A percentile compares a stretch with the other conserved stretches of the same genome.
phyloP scores from a whole-genome alignment of 1,284 basidiomycete genomes.

The Coniophora puteana region DNA sequence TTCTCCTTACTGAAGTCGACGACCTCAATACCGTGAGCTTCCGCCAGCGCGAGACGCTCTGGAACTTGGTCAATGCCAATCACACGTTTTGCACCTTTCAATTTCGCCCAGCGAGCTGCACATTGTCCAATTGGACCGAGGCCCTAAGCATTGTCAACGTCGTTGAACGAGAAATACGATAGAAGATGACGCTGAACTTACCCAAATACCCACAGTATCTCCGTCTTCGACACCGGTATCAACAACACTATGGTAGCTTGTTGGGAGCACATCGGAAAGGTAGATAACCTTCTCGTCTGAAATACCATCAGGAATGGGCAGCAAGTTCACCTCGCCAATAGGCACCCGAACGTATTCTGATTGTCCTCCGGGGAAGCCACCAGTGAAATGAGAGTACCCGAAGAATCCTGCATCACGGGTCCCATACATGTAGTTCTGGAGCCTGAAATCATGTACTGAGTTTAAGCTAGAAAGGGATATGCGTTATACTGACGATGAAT shows the following conservation, averaged over 20 bases:
- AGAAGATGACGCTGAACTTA: conserved; percentile 19
- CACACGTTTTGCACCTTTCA: conserved; percentile 70
- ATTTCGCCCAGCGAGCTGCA: conserved; percentile 55
- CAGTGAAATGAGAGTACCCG: conserved; percentile 71
- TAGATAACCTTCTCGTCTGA: conserved; percentile 63
- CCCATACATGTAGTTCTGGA: conserved; percentile 68
- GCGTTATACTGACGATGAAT: conserved; percentile 46
- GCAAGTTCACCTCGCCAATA: conserved; percentile 66
- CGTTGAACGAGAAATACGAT: neutral
- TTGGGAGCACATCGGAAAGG: conserved; percentile 70
- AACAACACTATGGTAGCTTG: conserved; percentile 70
- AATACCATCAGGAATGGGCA: conserved; percentile 65
- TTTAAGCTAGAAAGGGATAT: neutral
- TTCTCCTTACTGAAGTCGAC: conserved; percentile 60
- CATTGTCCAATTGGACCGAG: conserved; percentile 63
- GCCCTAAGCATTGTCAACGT: conserved; percentile 32
- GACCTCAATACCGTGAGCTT: conserved; percentile 54
- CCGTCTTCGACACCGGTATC: conserved; percentile 67
- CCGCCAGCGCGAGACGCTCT: conserved; percentile 59
- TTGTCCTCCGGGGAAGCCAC: conserved; percentile 72
- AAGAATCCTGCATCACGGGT: conserved; percentile 71
- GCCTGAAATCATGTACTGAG: conserved; percentile 22
- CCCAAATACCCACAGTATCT: conserved; percentile 68
- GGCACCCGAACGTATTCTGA: conserved; percentile 69
- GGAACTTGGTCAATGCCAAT: conserved; percentile 70